Evolutionary conservation across 1,284 basidiomycete species (phyloP).

Genomic region (Sanghuangporus baumii): DNA sequence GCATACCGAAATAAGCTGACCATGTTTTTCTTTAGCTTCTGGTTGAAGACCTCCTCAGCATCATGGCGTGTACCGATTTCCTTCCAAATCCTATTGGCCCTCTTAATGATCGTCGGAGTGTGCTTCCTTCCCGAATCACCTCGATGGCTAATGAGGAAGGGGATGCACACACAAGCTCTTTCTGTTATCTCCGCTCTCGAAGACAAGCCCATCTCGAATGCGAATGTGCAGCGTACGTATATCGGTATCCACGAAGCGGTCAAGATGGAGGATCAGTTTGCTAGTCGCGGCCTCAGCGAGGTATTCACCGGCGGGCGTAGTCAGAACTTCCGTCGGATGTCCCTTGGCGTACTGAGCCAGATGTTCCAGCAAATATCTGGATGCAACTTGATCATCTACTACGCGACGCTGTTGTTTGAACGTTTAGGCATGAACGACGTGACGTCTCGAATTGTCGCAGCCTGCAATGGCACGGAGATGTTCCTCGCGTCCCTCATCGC

Average conservation of each 20-base stretch:
- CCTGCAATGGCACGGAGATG: slow-evolving; percentile 67
- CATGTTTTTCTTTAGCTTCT: slow-evolving; percentile 35
- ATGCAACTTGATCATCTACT: slow-evolving; percentile 51
- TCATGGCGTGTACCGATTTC: slow-evolving; percentile 71
- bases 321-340: slow-evolving; percentile 60
- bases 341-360: slow-evolving; percentile 55
- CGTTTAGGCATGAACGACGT: slow-evolving; percentile 54
- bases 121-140: slow-evolving; percentile 65
- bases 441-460: slow-evolving; percentile 61
- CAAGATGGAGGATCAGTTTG: slow-evolving; percentile 30
- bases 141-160: slow-evolving; percentile 63
- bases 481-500: slow-evolving; percentile 57
- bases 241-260: slow-evolving; percentile 51
- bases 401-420: slow-evolving; percentile 48
- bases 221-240: slow-evolving; percentile 48
- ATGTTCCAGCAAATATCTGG: slow-evolving; percentile 69
- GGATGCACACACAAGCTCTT: slow-evolving; percentile 54
- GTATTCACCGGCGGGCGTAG: slow-evolving; percentile 53
- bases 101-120: slow-evolving; percentile 54
- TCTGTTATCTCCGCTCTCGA: slow-evolving; percentile 61
- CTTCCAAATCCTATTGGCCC: slow-evolving; percentile 58
- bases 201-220: slow-evolving; percentile 46
- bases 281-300: slow-evolving; percentile 33
- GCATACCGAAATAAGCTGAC: background rate
- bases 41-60: slow-evolving; percentile 44